phyloP scores from a whole-genome alignment of 441 rosid genomes.

The California macrophylla region DNA sequence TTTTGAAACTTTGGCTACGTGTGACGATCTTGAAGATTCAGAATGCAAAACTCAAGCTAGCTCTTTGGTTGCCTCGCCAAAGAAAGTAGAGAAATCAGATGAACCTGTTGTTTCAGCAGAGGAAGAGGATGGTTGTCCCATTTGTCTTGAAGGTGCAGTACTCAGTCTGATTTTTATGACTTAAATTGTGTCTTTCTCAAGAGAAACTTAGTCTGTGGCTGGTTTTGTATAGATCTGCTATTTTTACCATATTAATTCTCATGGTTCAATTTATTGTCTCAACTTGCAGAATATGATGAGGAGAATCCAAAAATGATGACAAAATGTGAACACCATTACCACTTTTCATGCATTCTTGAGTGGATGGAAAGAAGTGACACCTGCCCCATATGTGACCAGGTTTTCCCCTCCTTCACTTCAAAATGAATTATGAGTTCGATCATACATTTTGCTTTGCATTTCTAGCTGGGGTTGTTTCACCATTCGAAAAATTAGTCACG shows the following conservation, averaged over 20 bases:
- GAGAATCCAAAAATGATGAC: slow-evolving; percentile 7
- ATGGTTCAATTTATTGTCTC: slow-evolving; percentile 13
- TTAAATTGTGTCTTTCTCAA: neutral
- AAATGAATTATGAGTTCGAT: too few species aligned
- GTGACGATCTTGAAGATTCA: slow-evolving; percentile 39
- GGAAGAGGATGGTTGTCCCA: slow-evolving; percentile 59
- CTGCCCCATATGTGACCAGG: slow-evolving; percentile 24
- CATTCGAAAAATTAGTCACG: too few species aligned
- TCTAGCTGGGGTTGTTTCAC: too few species aligned
- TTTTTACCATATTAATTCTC: slow-evolving; percentile 9
- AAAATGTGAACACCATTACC: slow-evolving; percentile 20
- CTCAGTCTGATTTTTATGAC: slow-evolving; percentile 1
- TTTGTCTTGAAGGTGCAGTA: slow-evolving; percentile 50
- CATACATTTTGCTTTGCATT: too few species aligned
- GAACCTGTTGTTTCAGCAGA: slow-evolving; percentile 22
- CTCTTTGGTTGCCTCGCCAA: slow-evolving; percentile 34
- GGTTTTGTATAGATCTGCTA: slow-evolving; percentile 2
- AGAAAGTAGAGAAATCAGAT: slow-evolving; percentile 28
- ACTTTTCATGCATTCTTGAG: slow-evolving; percentile 20
- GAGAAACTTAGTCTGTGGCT: neutral
- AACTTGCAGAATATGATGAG: slow-evolving; percentile 15
- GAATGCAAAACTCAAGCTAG: slow-evolving; percentile 34
- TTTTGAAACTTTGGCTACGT: slow-evolving; percentile 34
- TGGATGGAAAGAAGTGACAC: slow-evolving; percentile 8
- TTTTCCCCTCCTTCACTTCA: neutral